phyloP scores from a whole-genome alignment of 1,139 yeast species.

The Candida sp. region DNA sequence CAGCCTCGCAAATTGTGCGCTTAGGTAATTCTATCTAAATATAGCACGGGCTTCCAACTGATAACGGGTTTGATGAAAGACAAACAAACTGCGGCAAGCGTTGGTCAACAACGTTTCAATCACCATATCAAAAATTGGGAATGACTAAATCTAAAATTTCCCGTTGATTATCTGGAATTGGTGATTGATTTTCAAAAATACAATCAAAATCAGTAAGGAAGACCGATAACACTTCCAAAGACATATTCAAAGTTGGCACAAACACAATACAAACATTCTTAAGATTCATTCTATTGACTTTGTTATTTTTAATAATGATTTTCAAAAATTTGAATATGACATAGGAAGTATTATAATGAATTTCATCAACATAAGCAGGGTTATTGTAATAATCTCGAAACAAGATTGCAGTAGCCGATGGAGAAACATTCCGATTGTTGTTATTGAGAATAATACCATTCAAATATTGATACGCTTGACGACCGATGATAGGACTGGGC shows the following conservation, averaged over 20 bases:
- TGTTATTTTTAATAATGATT: conserved; percentile 60
- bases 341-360: conserved; percentile 60
- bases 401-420: conserved; percentile 22
- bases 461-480: conserved; percentile 37
- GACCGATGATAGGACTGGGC: conserved; percentile 63
- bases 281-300: conserved; percentile 78
- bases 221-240: conserved; percentile 60
- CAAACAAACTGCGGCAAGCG: background rate
- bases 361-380: conserved; percentile 22
- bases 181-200: conserved; percentile 55
- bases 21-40: too few species aligned
- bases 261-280: conserved; percentile 80
- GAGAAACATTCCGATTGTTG: background rate
- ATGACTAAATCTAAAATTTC: conserved; percentile 41
- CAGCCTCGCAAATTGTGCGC: background rate
- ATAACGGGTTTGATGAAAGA: too few species aligned
- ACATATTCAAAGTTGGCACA: conserved; percentile 77
- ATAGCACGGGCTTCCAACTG: too few species aligned
- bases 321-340: conserved; percentile 66
- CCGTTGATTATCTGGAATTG: conserved; percentile 34
- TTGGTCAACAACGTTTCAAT: background rate
- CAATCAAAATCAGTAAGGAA: conserved; percentile 63
- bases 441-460: conserved; percentile 8
- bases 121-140: conserved; percentile 29
- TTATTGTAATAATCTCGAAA: conserved; percentile 30